These are phyloP conservation scores for Salix viminalis DNA, from an alignment of 345 rosid genomes.

Conservation along the genomic window DNA sequence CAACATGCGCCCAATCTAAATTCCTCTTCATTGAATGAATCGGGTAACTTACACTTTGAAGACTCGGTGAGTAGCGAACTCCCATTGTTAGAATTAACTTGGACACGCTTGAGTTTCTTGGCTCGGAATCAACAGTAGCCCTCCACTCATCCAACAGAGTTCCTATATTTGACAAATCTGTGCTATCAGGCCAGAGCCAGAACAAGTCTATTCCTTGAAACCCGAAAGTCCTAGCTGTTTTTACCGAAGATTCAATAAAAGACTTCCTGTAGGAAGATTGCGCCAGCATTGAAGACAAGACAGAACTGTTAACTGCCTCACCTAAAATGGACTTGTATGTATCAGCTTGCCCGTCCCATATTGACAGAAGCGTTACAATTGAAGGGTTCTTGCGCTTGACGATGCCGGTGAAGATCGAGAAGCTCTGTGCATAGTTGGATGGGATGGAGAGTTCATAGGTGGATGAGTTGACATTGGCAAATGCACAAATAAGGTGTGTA, in stretches of 20 bases:
- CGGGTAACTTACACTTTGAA: constrained; percentile 11
- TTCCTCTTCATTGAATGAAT: constrained; percentile 23
- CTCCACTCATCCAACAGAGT: constrained; percentile 25
- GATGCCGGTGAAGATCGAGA: constrained; percentile 23
- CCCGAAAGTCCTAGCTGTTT: constrained; percentile 20
- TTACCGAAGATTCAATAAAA: constrained; percentile 25
- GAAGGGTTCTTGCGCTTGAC: constrained; percentile 29
- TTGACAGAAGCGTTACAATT: constrained; percentile 24
- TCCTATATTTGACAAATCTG: constrained; percentile 19
- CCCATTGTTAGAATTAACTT: constrained; percentile 17
- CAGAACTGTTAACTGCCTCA: constrained; percentile 13
- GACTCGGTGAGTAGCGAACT: constrained; percentile 4
- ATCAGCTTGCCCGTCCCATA: constrained; percentile 28
- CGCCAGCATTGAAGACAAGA: constrained; percentile 23
- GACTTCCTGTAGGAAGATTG: constrained; percentile 15
- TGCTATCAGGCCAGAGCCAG: constrained; percentile 29
- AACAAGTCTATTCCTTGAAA: constrained; percentile 29
- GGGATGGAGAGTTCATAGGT: constrained; percentile 9
- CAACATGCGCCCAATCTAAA: constrained; percentile 27
- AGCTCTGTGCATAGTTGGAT: background rate
- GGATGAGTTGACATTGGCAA: constrained; percentile 9
- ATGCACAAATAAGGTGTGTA: constrained; percentile 15
- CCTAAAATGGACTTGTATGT: background rate
- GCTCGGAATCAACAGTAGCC: constrained; percentile 15
- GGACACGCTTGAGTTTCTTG: background rate